Conservation (phyloP, 108 stramenopile genomes). For the Skeletonema costatum region DNA sequence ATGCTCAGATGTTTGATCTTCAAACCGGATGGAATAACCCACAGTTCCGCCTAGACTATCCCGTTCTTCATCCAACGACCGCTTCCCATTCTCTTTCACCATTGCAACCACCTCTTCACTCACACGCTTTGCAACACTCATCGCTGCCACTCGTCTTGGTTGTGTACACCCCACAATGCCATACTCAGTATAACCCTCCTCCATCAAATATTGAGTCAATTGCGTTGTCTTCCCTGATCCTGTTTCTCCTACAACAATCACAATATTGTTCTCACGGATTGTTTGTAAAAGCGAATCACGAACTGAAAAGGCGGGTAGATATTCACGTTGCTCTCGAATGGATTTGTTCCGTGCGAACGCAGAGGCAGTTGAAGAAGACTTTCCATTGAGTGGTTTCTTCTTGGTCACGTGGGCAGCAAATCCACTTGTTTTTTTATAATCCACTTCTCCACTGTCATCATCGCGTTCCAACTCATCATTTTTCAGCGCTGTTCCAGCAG, state of each 20-base stretch:
- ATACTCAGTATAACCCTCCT: conserved; percentile 92
- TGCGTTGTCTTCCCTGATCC: conserved; percentile 96
- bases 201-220: conserved; percentile 96
- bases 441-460: conserved; percentile 65
- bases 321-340: conserved; percentile 93
- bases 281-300: conserved; percentile 91
- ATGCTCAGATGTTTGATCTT: conserved; percentile 90
- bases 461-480: conserved; percentile 3
- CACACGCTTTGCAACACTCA: conserved; percentile 99
- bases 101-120: conserved; percentile 92
- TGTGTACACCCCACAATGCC: conserved; percentile 97
- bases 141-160: conserved; percentile 97
- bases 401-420: conserved; percentile 89
- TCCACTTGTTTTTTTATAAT: conserved; percentile 89
- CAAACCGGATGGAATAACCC: conserved; percentile 99
- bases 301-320: conserved; percentile 94
- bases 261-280: conserved; percentile 94
- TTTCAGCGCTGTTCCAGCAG: not conserved
- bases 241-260: conserved; percentile 96
- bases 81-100: conserved; percentile 54
- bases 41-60: conserved; percentile 92
- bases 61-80: conserved; percentile 54
- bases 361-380: conserved; percentile 49
- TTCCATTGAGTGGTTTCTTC: conserved; percentile 30
- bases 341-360: conserved; percentile 90